Evolutionary conservation across 2,329 filamentous ascomycete species (phyloP), one percentile per base, ranked within the genome.

Genomic region (Xylaria multiplex): DNA sequence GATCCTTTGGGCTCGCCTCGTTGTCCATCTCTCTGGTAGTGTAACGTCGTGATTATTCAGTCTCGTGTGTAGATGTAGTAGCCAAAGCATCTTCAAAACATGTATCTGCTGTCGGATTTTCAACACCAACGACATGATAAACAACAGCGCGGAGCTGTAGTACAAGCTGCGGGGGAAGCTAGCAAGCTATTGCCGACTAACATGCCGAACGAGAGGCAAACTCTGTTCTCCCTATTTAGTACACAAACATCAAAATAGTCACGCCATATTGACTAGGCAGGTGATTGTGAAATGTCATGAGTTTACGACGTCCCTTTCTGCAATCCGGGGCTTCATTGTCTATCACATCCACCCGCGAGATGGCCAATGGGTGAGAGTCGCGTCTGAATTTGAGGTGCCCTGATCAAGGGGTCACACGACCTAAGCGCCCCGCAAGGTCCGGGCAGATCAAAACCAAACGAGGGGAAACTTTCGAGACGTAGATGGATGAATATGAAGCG

Each of bases 371-470:
- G 14, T 68, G 67, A 54, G 59, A 63, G 65, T 63, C 69, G 59
- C 61, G 62, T 67, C 63, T 54, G 64, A 62, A 61, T 57, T 59
- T 56, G 59, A 67, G 67, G 55, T 59, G 64, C 67, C 61, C 62
- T 68, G 69, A 64, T 53, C 66, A 62, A 62, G 65, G 68, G 70
- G 64, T 75, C 74, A 76, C 70, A 75, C 71, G 72, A 75, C 72
- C 67, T 67, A 35, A 61, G 40, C 45, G 57, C 71, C 72, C 73
- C 70, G 69, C 69, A 72, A 71, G 57, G 62, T 59, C 42, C 32
- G 60, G 49, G 65, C 45, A 72, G 72, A 73, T 72, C 70, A 65
- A 68, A 46, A 64, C 59, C 58, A 68, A 67, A 73, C 61, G 68
- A 61, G 66, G 42, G 11, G 62, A 57, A 66, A 56, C 6, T 66